These are phyloP conservation scores for Ceratopteris richardii DNA, from an alignment of 75 land plant genomes.

Conservation along the genomic window DNA sequence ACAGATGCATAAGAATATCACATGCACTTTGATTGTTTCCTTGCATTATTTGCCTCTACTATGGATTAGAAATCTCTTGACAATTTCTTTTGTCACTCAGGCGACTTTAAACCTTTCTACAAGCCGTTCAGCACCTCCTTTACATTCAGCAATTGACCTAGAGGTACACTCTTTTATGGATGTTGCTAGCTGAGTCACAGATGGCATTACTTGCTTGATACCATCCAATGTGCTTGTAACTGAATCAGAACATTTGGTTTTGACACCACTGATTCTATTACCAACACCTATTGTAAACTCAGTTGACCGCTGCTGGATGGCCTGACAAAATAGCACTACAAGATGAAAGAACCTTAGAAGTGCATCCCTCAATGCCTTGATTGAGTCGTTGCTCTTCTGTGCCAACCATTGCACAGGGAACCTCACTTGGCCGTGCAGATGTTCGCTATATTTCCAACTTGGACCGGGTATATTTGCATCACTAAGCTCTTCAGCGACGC, in stretches of 20 bases:
- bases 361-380: conserved; percentile 31
- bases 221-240: conserved; percentile 20
- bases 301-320: conserved; percentile 19
- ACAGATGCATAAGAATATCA: too few relatives aligned
- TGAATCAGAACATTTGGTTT: neutral
- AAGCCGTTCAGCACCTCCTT: conserved; percentile 64
- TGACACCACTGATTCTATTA: conserved; percentile 16
- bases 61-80: too few relatives aligned
- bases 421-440: conserved; percentile 1
- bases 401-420: conserved; percentile 18
- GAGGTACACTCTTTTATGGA: conserved; percentile 40
- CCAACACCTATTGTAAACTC: conserved; percentile 8
- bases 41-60: too few relatives aligned
- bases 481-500: conserved; percentile 56
- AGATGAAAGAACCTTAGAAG: conserved; percentile 37
- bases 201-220: conserved; percentile 21
- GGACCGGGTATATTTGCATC: conserved; percentile 35
- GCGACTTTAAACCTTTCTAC: conserved; percentile 62
- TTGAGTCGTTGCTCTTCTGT: conserved; percentile 23
- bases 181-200: conserved; percentile 13
- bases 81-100: neutral
- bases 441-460: conserved; percentile 34
- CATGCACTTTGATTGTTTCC: too few relatives aligned
- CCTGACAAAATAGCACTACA: conserved; percentile 16
- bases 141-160: conserved; percentile 61